phyloP scores from a whole-genome alignment of 257 asterid genomes.

The Nicotiana tomentosiformis region DNA sequence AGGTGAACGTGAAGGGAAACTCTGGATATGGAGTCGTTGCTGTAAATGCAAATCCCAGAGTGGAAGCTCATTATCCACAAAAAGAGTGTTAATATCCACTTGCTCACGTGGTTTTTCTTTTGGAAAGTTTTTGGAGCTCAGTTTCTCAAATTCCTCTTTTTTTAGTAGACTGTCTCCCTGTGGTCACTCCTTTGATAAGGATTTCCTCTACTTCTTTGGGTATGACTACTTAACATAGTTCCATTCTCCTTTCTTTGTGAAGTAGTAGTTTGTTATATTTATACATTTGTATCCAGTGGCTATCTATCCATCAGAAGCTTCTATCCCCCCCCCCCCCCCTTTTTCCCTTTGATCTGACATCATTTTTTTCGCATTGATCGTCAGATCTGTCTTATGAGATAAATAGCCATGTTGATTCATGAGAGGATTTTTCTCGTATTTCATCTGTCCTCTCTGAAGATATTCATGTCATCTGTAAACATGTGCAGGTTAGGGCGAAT shows the following conservation, averaged over 20 bases:
- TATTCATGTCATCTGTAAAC: conserved; percentile 8
- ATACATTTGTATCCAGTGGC: background rate
- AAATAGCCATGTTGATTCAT: background rate
- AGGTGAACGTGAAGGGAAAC: conserved; percentile 82
- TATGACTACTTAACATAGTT: conserved; percentile 25
- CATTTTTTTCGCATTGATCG: background rate
- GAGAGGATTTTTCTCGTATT: background rate
- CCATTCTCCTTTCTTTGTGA: background rate
- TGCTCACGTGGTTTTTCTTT: conserved; percentile 83
- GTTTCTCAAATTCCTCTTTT: conserved; percentile 71
- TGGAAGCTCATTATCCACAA: conserved; percentile 58
- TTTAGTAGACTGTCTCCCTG: conserved; percentile 61
- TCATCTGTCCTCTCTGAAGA: conserved; percentile 3
- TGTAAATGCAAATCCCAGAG: conserved; percentile 55
- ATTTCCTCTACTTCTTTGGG: conserved; percentile 93
- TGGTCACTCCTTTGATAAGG: conserved; percentile 87
- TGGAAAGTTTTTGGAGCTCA: conserved; percentile 89
- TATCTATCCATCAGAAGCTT: background rate
- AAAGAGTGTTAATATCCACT: conserved; percentile 71
- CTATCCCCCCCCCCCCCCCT: background rate
- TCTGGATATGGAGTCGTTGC: conserved; percentile 99
- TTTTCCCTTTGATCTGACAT: background rate
- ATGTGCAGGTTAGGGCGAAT: conserved; percentile 78
- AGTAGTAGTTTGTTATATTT: background rate
- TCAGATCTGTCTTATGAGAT: background rate